Conservation (phyloP, 129 eudicot genomes). For the carrot (Daucus carota) region DH1_v3.0 NC_030384.2:25892001-25892500, state of each 20-base stretch:
- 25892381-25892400: constrained; percentile 51
- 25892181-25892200: constrained; percentile 74
- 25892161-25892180: constrained; percentile 33
- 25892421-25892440: constrained; percentile 66
- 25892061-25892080: background rate
- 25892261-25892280: constrained; percentile 53
- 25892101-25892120: background rate
- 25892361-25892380: constrained; percentile 27
- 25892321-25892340: constrained; percentile 52
- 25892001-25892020: background rate
- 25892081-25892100: background rate
- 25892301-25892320: constrained; percentile 65
- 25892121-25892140: background rate
- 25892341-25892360: constrained; percentile 36
- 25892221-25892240: constrained; percentile 42
- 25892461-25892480: constrained; percentile 12
- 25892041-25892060: background rate
- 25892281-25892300: constrained; percentile 59
- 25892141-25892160: background rate
- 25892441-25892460: constrained; percentile 32
- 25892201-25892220: constrained; percentile 46
- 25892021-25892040: background rate
- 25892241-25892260: constrained; percentile 48
- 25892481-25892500: constrained; percentile 20
- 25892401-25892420: constrained; percentile 44